These are phyloP conservation scores for Colletotrichum sp. DNA, from an alignment of 2,329 filamentous ascomycete species.

Conservation along the genomic window DNA sequence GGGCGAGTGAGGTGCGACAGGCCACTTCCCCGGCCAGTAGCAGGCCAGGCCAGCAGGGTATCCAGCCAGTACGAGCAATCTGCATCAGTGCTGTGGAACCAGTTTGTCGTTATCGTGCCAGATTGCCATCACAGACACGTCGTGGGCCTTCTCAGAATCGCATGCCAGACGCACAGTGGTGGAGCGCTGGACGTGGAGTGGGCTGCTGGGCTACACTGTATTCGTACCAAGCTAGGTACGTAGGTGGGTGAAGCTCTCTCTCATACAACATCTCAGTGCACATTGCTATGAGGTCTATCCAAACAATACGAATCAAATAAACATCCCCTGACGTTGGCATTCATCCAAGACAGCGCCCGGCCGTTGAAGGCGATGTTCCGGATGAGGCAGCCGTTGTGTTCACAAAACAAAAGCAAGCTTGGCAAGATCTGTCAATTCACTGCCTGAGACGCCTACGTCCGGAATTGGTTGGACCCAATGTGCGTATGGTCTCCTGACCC, in stretches of 20 bases:
- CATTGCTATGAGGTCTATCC: background rate
- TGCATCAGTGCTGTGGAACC: slow-evolving; percentile 2
- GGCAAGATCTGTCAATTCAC: background rate
- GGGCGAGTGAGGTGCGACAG: background rate
- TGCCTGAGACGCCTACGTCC: background rate
- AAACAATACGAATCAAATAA: background rate
- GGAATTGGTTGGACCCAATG: background rate
- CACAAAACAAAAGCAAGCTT: background rate
- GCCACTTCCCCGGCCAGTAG: background rate
- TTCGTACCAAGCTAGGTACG: background rate
- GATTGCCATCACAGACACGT: slow-evolving; percentile 20
- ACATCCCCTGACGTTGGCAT: background rate
- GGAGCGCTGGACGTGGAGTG: background rate
- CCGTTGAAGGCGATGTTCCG: background rate
- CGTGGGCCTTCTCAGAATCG: slow-evolving; percentile 8
- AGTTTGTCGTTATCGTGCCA: slow-evolving; percentile 12
- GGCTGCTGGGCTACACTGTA: background rate
- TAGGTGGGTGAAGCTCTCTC: background rate
- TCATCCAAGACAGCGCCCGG: background rate
- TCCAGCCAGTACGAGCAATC: background rate
- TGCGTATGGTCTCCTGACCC: background rate
- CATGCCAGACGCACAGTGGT: slow-evolving; percentile 14
- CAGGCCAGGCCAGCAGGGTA: slow-evolving; percentile 1
- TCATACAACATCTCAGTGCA: background rate
- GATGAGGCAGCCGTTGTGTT: background rate